Evolutionary conservation across 2,329 filamentous ascomycete species (phyloP), one percentile per base, ranked within the genome.

Genomic region (Penicillium crustosum): DNA sequence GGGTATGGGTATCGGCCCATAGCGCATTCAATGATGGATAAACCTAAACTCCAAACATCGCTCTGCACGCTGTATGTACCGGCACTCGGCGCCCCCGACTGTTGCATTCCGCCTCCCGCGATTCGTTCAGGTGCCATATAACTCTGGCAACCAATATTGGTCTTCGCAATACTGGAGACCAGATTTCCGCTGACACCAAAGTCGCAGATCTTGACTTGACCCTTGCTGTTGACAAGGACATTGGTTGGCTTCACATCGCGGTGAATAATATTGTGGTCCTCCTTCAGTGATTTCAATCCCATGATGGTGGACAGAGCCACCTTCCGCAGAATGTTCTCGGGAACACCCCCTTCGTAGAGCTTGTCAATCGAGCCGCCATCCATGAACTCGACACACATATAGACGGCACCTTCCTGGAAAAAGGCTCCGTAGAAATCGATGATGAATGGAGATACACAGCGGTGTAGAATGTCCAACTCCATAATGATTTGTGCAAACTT

Each of bases 371-470:
- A 97, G 8, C 94, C 94, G 47, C 94, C 94, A 72, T 99, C 93
- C 94, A 99, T 99, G 77, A 92, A 96, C 77, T 99, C 94, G 74
- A 99, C 96, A 77, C 94, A 99, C 75, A 99, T 97, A 76, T 99
- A 99, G 2, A 99, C 94, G 0, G 94, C 94, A 29, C 94, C 93
- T 78, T 99, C 94, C 72, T 99, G 94, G 81, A 97, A 99, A 74
- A 99, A 99, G 6, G 94, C 94, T 0, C 94, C 94, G 73, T 97
- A 99, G 70, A 99, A 99, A 72, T 99, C 93, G 74, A 99, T 94
- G 66, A 99, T 97, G 75, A 93, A 96, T 0, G 94, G 93, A 2
- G 92, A 97, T 3, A 94, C 82, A 70, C 94, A 99, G 67, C 94
- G 90, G 77, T 99, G 94, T 2, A 99, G 81, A 62, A 99, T 93